phyloP scores from a whole-genome alignment of 2,329 filamentous ascomycete genomes.

The Penicillium hesseltinei region DNA sequence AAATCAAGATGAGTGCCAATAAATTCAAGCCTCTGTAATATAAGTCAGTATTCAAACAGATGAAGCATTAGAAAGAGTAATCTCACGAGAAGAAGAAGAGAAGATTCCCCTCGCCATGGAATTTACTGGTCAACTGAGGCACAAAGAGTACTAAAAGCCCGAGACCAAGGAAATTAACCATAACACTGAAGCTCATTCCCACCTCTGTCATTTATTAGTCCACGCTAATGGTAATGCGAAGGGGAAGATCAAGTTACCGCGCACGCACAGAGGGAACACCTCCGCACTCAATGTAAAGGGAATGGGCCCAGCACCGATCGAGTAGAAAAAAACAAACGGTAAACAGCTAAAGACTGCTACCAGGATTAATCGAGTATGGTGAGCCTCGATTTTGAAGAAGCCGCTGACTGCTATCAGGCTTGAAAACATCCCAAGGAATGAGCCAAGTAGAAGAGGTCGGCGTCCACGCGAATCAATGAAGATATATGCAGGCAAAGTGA shows the following conservation, averaged over 20 bases:
- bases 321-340: not conserved
- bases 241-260: slow-evolving; percentile 11
- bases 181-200: slow-evolving; percentile 28
- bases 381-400: not conserved
- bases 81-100: slow-evolving; percentile 2
- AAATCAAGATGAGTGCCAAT: not conserved
- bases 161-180: slow-evolving; percentile 25
- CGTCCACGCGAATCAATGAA: not conserved
- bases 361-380: not conserved
- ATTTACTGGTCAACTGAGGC: slow-evolving; percentile 8
- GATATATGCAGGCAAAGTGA: not conserved
- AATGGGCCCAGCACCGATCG: slow-evolving; percentile 40
- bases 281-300: slow-evolving; percentile 27
- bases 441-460: not conserved
- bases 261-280: slow-evolving; percentile 24
- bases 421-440: not conserved
- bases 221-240: not conserved
- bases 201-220: slow-evolving; percentile 14
- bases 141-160: slow-evolving; percentile 22
- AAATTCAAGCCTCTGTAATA: not conserved
- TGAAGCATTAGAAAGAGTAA: not conserved
- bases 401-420: not conserved
- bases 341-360: not conserved
- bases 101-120: not conserved
- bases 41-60: not conserved